These are phyloP conservation scores for Colletotrichum sp. DNA, from an alignment of 2,329 filamentous ascomycete species.

Conservation along the genomic window DNA sequence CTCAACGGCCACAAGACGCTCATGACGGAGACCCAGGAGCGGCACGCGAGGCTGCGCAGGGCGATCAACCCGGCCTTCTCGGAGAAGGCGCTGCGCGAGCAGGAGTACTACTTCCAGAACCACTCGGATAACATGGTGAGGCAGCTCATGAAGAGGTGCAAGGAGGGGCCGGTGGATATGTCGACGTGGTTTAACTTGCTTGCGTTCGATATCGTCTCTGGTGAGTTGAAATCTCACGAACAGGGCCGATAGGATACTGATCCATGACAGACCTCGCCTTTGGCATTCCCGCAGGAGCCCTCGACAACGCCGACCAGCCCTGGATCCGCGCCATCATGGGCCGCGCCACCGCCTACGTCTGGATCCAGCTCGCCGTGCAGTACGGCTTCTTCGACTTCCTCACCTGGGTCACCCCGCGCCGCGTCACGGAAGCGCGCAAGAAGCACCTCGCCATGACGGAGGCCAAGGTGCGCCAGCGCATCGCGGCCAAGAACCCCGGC, in stretches of 20 bases:
- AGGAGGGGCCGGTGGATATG: constrained; percentile 21
- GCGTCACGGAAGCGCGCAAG: neutral
- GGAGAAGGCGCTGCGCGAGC: constrained; percentile 30
- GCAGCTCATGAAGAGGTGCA: constrained; percentile 7
- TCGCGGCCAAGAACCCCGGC: neutral
- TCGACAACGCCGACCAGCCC: neutral
- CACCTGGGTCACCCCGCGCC: neutral
- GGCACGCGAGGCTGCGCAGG: constrained; percentile 24
- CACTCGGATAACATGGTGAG: constrained; percentile 29
- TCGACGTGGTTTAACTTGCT: constrained; percentile 28
- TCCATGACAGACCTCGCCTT: neutral
- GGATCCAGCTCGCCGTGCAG: neutral
- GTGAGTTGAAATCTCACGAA: neutral
- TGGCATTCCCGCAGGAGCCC: neutral
- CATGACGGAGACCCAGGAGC: neutral
- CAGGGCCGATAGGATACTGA: neutral
- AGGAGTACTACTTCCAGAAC: constrained; percentile 29
- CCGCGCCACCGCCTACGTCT: neutral
- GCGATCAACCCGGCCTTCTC: constrained; percentile 32
- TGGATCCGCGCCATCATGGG: neutral
- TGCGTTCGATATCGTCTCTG: constrained; percentile 29
- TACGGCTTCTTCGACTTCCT: neutral
- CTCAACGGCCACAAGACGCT: neutral
- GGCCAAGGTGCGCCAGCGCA: neutral
- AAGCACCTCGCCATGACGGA: neutral